phyloP scores from a whole-genome alignment of 305 asterid species.

The Salvia sclarea region DNA sequence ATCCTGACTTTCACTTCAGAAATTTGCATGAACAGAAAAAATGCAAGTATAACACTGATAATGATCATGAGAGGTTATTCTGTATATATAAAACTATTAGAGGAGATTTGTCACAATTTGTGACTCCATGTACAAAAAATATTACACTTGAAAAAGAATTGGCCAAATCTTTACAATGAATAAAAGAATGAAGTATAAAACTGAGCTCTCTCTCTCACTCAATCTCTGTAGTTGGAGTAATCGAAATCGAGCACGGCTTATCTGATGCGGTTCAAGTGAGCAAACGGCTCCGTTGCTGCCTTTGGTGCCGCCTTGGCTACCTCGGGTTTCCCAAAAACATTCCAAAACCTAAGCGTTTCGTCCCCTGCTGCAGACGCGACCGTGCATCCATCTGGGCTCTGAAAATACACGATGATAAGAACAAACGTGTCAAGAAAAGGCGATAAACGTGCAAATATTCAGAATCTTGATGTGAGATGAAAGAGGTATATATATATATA shows the following conservation, averaged over 20 bases:
- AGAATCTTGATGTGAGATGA: neutral
- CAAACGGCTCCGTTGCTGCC: conserved; percentile 61
- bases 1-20: too few relatives aligned
- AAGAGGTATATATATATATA: too few relatives aligned
- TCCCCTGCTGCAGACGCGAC: conserved; percentile 94
- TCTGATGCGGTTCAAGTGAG: conserved; percentile 63
- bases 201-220: neutral
- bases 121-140: conserved; percentile 28
- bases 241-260: conserved; percentile 19
- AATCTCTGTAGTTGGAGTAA: neutral
- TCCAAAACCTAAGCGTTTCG: conserved; percentile 83
- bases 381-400: conserved; percentile 86
- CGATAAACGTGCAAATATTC: neutral
- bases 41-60: neutral
- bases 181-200: neutral
- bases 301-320: conserved; percentile 58
- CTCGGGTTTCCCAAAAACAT: conserved; percentile 79
- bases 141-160: conserved; percentile 11
- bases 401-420: neutral
- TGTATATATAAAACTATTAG: neutral
- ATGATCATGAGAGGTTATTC: neutral
- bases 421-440: neutral
- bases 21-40: neutral
- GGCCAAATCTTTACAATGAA: conserved; percentile 16
- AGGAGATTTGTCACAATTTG: conserved; percentile 33